phyloP scores from a whole-genome alignment of 2,329 filamentous ascomycete species.

The Hansfordia pulvinata region DNA sequence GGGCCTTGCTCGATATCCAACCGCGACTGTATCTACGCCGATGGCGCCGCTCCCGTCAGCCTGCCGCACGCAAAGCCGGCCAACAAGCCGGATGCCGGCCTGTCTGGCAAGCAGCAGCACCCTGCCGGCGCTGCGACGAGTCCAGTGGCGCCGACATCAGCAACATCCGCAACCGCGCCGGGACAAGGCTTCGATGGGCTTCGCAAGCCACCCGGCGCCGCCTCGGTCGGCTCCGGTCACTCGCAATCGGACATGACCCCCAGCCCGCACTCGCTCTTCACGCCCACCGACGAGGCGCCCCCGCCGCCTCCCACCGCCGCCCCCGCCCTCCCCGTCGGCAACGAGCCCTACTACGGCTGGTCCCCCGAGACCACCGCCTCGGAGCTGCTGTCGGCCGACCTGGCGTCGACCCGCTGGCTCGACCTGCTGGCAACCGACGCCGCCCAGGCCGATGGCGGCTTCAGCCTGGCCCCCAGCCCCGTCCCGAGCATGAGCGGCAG shows the following conservation, averaged over 20 bases:
- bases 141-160: too few relatives aligned
- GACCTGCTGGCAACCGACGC: conserved; percentile 16
- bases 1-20: conserved; percentile 9
- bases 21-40: conserved; percentile 8
- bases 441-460: conserved; percentile 17
- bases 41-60: conserved; percentile 1
- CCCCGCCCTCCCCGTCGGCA: too few relatives aligned
- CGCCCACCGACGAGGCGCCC: conserved; percentile 2
- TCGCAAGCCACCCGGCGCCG: neutral
- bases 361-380: conserved; percentile 13
- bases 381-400: conserved; percentile 14
- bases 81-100: neutral
- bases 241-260: conserved; percentile 1
- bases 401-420: conserved; percentile 17
- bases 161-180: too few relatives aligned
- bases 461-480: conserved; percentile 13
- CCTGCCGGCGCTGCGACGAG: too few relatives aligned
- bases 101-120: neutral
- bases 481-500: conserved; percentile 3
- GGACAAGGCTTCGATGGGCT: neutral
- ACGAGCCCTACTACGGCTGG: conserved; percentile 5
- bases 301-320: conserved; percentile 1
- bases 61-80: neutral
- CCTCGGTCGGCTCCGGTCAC: neutral
- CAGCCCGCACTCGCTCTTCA: conserved; percentile 4